Evolutionary conservation across 2,329 filamentous ascomycete species (phyloP), one percentile per base, ranked within the genome.

Genomic region (Fusarium sp.): DNA sequence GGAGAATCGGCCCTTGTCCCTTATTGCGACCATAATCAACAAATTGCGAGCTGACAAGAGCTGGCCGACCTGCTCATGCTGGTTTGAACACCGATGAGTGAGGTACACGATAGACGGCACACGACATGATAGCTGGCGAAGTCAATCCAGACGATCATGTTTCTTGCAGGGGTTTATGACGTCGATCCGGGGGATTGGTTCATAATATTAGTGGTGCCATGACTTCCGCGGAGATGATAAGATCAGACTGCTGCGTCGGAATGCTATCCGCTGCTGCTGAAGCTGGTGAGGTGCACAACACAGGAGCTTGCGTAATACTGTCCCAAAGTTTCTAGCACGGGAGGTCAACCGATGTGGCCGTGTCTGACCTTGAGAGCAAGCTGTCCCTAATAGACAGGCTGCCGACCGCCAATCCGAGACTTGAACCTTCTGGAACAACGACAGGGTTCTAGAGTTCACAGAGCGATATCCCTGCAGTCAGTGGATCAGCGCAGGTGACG

Each of bases 161-260:
- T 59, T 39, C 26, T 53, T 42, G 7, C 62, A 63, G 45, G 62
- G 62, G 35, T 65, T 28, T 29, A 59, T 66, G 62, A 66, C 62
- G 62, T 63, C 45, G 58, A 59, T 54, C 48, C 24, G 48, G 53
- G 55, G 58, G 43, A 43, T 65, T 65, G 53, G 36, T 39, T 59
- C 49, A 40, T 41, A 28, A 47, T 42, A 54, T 65, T 47, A 65
- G 36, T 45, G 61, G 57, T 26, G 51, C 44, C 35, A 22, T 29
- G 41, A 26, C 13, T 35, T 67, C 64, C 64, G 64, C 64, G 64
- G 64, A 66, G 64, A 67, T 58, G 50, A 24, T 52, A 29, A 47
- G 52, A 58, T 44, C 48, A 61, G 39, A 34, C 19, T 45, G 55
- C 35, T 47, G 46, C 46, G 46, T 64, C 46, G 62, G 63, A 53